Conservation (phyloP, 2,329 filamentous ascomycete species). For the Fonsecaea pedrosoi region DNA sequence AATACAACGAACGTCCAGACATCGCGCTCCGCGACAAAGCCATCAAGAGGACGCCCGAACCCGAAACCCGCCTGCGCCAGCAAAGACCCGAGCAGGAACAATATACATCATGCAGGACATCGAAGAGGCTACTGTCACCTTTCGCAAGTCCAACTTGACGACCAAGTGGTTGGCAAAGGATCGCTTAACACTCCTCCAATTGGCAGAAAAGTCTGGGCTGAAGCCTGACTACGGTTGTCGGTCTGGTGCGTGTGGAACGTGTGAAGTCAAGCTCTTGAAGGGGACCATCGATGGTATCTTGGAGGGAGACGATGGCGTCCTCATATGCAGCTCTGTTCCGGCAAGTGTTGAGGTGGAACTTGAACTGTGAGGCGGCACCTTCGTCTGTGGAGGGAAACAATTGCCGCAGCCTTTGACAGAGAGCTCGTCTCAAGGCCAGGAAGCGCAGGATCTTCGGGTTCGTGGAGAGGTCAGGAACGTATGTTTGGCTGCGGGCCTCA, state of each 20-base stretch:
- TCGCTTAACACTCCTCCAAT: constrained; percentile 32
- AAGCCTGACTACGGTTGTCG: constrained; percentile 36
- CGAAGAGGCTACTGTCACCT: constrained; percentile 35
- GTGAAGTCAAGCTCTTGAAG: constrained; percentile 36
- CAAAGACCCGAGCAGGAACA: background rate
- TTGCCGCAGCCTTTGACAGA: background rate
- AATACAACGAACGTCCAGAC: background rate
- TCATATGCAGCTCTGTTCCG: constrained; percentile 36
- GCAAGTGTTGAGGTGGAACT: constrained; percentile 35
- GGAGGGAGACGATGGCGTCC: constrained; percentile 35
- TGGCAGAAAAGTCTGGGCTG: constrained; percentile 36
- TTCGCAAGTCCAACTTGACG: constrained; percentile 34
- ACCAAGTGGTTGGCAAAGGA: constrained; percentile 36
- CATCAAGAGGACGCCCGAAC: background rate
- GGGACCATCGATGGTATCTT: constrained; percentile 32
- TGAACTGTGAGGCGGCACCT: constrained; percentile 24
- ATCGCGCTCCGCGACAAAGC: background rate
- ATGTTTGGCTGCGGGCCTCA: background rate
- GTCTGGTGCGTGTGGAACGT: constrained; percentile 35
- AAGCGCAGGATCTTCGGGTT: background rate
- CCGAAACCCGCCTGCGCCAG: background rate
- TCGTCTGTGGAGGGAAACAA: background rate
- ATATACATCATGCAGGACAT: constrained; percentile 33
- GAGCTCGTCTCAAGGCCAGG: background rate
- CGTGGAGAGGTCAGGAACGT: background rate